phyloP scores from a whole-genome alignment of 208 protist species.

The Vickermania spadyakhi region DNA sequence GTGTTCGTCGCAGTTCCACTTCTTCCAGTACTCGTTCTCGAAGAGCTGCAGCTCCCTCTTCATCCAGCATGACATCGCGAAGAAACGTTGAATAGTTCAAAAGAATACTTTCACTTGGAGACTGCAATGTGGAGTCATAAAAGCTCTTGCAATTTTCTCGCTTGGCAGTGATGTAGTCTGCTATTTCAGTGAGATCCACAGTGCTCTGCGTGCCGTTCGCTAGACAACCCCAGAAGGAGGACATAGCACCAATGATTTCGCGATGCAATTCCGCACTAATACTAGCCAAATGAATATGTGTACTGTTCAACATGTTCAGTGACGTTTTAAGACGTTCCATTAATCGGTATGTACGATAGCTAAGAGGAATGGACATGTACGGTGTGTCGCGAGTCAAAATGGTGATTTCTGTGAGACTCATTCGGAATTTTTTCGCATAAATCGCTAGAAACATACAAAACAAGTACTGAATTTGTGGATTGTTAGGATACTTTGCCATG shows the following conservation, averaged over 20 bases:
- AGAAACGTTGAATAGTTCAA: slow-evolving; percentile 12
- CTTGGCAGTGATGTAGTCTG: slow-evolving; percentile 12
- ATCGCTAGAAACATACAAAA: slow-evolving; percentile 19
- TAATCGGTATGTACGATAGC: slow-evolving; percentile 7
- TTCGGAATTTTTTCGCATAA: slow-evolving; percentile 8
- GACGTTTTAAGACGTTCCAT: slow-evolving; percentile 1
- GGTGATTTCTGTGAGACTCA: slow-evolving; percentile 8
- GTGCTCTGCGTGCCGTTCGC: slow-evolving; percentile 2
- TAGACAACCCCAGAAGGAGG: slow-evolving; percentile 13
- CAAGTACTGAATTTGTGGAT: slow-evolving; percentile 4
- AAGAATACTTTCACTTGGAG: slow-evolving; percentile 6
- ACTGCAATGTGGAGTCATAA: slow-evolving; percentile 7
- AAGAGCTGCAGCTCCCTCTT: slow-evolving; percentile 6
- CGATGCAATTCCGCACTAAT: slow-evolving; percentile 7
- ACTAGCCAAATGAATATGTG: slow-evolving; percentile 6
- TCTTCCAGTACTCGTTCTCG: slow-evolving; percentile 10
- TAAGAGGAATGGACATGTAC: slow-evolving; percentile 6
- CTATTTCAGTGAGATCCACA: slow-evolving; percentile 7
- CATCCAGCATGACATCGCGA: slow-evolving; percentile 13
- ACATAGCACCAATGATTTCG: slow-evolving; percentile 9
- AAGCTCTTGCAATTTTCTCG: slow-evolving; percentile 9
- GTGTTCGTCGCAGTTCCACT: slow-evolving; percentile 7
- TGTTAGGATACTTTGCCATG: slow-evolving; percentile 13
- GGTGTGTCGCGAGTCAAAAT: not conserved
- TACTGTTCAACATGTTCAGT: slow-evolving; percentile 7